Evolutionary conservation across 768 basidiomycete species (phyloP), one percentile per base, ranked within the genome.

Genomic region (Kwoniella bestiolae): DNA sequence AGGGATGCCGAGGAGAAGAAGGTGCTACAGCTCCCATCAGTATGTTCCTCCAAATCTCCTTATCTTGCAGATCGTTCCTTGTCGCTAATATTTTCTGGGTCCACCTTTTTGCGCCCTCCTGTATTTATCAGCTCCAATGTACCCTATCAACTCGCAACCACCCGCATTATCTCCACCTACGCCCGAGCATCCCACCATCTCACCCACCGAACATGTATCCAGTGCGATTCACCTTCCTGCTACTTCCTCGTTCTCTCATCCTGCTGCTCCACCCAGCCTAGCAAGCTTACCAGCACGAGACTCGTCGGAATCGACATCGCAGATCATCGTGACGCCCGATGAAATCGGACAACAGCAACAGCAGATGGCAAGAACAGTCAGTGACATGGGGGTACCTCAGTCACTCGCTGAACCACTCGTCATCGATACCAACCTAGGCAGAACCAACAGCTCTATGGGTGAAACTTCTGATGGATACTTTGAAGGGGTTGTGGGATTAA

Each of bases 1-100:
- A 81, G 68, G 78, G 80, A 1, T 82, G 81, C 63, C 66, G 73
- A 64, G 78, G 70, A 11, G 72, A 74, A 56, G 75, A 73, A 23
- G 76, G 76, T 2, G 76, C 74, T 34, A 75, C 76, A n/a, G 74
- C 76, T 23, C 70, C 70, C 3, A 75, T 78, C 58, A 67, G 74
- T 73, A 59, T 50, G 69, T 72, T 41, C 18, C 12, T 41, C 5
- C 18, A 16, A n/a, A 41, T 31, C n/a, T 21, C 23, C 2, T 46
- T 12, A n/a, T 28, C 21, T 31, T 35, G n/a, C 29, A 6, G 7
- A 21, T 63, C 41, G 7, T 28, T 28, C n/a, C 14, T 44, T 47
- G 67, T 52, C 60, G 29, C 12, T 5, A 18, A 23, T 21, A 18
- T 53, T 21, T 52, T 34, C 57, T 45, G 41, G 21, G n/a, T n/a